Percentiles rank a stretch among this genome's conserved stretches.
phyloP scores from a whole-genome alignment of 495 filamentous ascomycete species.

The Aspergillus sclerotioniger region DNA sequence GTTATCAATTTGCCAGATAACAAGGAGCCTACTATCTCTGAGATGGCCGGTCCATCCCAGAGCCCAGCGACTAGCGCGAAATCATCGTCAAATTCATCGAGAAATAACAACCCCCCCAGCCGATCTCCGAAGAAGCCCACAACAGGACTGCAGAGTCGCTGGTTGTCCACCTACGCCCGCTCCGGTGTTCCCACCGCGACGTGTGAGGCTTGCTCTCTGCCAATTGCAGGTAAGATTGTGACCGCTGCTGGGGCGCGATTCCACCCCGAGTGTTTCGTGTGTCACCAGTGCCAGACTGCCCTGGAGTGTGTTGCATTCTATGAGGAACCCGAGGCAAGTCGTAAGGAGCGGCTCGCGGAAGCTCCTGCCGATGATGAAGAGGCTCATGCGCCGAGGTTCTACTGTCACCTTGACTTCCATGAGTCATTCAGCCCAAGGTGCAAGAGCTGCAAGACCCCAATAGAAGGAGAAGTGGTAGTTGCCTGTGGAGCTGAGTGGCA shows the following conservation, averaged over 20 bases:
- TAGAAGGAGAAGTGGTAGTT: slow-evolving; percentile 90
- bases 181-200: slow-evolving; percentile 66
- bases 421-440: slow-evolving; percentile 90
- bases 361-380: slow-evolving; percentile 57
- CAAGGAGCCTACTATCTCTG: slow-evolving; percentile 41
- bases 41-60: slow-evolving; percentile 23
- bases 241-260: slow-evolving; percentile 78
- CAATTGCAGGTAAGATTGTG: slow-evolving; percentile 88
- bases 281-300: slow-evolving; percentile 79
- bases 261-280: slow-evolving; percentile 90
- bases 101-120: slow-evolving; percentile 16
- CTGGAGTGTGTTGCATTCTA: slow-evolving; percentile 97
- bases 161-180: slow-evolving; percentile 45
- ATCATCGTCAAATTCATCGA: slow-evolving; percentile 24
- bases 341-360: slow-evolving; percentile 64
- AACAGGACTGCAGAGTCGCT: slow-evolving; percentile 30
- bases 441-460: slow-evolving; percentile 97
- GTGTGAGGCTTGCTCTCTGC: slow-evolving; percentile 78
- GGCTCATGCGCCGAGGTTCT: slow-evolving; percentile 70
- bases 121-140: slow-evolving; percentile 22
- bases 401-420: slow-evolving; percentile 97
- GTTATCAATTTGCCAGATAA: slow-evolving; percentile 61
- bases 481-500: slow-evolving; percentile 95
- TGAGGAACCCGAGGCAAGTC: slow-evolving; percentile 74
- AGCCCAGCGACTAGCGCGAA: slow-evolving; percentile 19